These are phyloP conservation scores for Candida caryicola DNA, from an alignment of 805 yeast genomes.

Conservation along the genomic window DNA sequence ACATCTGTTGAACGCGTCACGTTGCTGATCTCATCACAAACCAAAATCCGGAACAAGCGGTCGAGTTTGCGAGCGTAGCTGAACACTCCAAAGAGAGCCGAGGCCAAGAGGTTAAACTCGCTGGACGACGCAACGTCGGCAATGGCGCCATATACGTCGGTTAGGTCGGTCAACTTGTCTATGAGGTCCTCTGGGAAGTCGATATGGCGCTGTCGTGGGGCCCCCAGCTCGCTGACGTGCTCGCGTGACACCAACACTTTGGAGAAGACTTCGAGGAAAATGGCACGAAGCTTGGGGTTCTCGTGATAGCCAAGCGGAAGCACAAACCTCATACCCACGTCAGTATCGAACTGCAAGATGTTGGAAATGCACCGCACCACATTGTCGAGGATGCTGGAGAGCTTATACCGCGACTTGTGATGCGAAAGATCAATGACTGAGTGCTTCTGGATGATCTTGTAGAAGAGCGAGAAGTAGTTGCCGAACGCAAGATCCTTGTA, in stretches of 20 bases:
- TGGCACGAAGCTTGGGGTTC: slow-evolving; percentile 60
- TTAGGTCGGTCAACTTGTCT: slow-evolving; percentile 29
- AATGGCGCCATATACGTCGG: slow-evolving; percentile 48
- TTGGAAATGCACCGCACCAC: slow-evolving; percentile 66
- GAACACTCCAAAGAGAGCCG: slow-evolving; percentile 57
- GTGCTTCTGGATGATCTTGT: slow-evolving; percentile 49
- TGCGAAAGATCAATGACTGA: slow-evolving; percentile 22
- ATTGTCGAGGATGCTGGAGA: slow-evolving; percentile 56
- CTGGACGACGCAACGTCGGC: slow-evolving; percentile 62
- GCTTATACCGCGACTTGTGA: slow-evolving; percentile 47
- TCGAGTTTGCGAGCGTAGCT: slow-evolving; percentile 35
- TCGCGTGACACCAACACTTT: slow-evolving; percentile 50
- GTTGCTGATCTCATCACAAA: slow-evolving; percentile 59
- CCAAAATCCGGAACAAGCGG: slow-evolving; percentile 50
- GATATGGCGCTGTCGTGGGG: slow-evolving; percentile 18
- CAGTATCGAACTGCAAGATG: slow-evolving; percentile 67
- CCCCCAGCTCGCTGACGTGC: slow-evolving; percentile 3
- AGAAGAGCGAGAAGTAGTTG: slow-evolving; percentile 63
- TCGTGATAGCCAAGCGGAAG: slow-evolving; percentile 76
- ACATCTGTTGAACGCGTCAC: slow-evolving; percentile 68
- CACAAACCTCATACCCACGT: slow-evolving; percentile 72
- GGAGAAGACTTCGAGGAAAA: slow-evolving; percentile 76
- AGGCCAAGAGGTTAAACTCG: slow-evolving; percentile 70
- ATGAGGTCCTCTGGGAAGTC: slow-evolving; percentile 28
- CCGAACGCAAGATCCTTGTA: slow-evolving; percentile 63